Conservation (phyloP, 2,329 filamentous ascomycete genomes). For the Aphanoascus verrucosus region DNA sequence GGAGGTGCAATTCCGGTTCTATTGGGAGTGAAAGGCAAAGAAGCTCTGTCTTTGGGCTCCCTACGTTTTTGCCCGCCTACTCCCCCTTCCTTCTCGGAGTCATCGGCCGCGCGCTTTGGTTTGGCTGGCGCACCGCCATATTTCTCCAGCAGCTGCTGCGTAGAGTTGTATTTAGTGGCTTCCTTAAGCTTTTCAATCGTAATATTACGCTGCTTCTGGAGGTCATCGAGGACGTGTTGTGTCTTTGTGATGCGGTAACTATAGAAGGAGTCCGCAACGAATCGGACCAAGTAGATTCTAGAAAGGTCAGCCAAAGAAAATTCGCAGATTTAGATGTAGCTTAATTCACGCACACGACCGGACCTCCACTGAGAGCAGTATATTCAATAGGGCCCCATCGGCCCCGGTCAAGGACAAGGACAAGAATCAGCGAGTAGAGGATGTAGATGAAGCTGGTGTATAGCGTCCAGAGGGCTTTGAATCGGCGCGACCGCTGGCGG, state of each 20-base stretch:
- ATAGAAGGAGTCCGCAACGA: constrained; percentile 58
- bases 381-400: constrained; percentile 70
- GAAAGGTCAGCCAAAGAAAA: constrained; percentile 12
- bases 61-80: constrained; percentile 19
- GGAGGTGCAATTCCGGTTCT: constrained; percentile 49
- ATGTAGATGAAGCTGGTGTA: constrained; percentile 88
- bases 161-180: constrained; percentile 92
- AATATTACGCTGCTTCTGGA: constrained; percentile 66
- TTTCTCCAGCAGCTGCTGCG: constrained; percentile 83
- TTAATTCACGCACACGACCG: constrained; percentile 53
- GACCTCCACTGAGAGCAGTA: constrained; percentile 64
- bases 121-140: constrained; percentile 61
- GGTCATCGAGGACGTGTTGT: constrained; percentile 57
- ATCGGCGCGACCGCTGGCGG: constrained; percentile 61
- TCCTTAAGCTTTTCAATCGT: constrained; percentile 92
- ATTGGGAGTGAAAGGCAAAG: constrained; percentile 23
- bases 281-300: constrained; percentile 71
- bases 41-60: constrained; percentile 20
- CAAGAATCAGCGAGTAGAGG: constrained; percentile 68
- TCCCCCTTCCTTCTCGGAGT: constrained; percentile 17
- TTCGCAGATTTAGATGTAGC: constrained; percentile 1
- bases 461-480: constrained; percentile 77
- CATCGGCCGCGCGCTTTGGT: constrained; percentile 20
- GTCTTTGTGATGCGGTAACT: constrained; percentile 67
- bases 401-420: constrained; percentile 73